Evolutionary conservation across 1,139 yeast species (phyloP).

Genomic region (Arxiozyma slooffiae): DNA sequence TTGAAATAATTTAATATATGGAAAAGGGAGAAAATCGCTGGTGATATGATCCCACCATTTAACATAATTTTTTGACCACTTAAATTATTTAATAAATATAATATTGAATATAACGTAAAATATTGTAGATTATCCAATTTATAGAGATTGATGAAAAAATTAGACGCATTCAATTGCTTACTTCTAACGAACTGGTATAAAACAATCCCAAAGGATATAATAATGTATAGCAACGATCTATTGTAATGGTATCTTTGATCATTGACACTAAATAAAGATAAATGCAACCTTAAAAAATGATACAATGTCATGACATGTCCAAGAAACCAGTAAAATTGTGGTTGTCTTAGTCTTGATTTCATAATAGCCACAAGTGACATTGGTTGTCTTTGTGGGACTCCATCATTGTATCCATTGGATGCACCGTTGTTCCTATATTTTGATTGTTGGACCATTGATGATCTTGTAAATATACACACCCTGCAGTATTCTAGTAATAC

Average conservation of each 20-base stretch:
- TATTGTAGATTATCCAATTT: slow-evolving; percentile 27
- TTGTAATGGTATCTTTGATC: slow-evolving; percentile 21
- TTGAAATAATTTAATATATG: slow-evolving; percentile 45
- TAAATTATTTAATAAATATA: slow-evolving; percentile 11
- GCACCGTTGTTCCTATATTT: neutral
- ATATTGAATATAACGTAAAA: slow-evolving; percentile 17
- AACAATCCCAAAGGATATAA: slow-evolving; percentile 27
- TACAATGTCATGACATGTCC: slow-evolving; percentile 26
- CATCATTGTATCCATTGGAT: neutral
- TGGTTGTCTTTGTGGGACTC: neutral
- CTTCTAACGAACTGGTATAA: slow-evolving; percentile 27
- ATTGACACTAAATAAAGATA: slow-evolving; percentile 16
- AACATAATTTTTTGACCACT: slow-evolving; percentile 20
- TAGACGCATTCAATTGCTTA: slow-evolving; percentile 18
- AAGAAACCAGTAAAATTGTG: slow-evolving; percentile 30
- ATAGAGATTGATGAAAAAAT: slow-evolving; percentile 14
- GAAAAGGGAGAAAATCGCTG: slow-evolving; percentile 47
- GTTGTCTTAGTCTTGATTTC: slow-evolving; percentile 23
- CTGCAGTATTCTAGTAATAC: too few species aligned
- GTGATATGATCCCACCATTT: slow-evolving; percentile 41
- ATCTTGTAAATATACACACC: neutral
- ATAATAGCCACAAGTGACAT: slow-evolving; percentile 19
- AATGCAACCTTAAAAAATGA: slow-evolving; percentile 23
- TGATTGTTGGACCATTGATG: neutral
- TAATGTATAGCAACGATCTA: slow-evolving; percentile 18